phyloP scores from a whole-genome alignment of 164 flowering plant genomes.

The Aristolochia fimbriata region DNA sequence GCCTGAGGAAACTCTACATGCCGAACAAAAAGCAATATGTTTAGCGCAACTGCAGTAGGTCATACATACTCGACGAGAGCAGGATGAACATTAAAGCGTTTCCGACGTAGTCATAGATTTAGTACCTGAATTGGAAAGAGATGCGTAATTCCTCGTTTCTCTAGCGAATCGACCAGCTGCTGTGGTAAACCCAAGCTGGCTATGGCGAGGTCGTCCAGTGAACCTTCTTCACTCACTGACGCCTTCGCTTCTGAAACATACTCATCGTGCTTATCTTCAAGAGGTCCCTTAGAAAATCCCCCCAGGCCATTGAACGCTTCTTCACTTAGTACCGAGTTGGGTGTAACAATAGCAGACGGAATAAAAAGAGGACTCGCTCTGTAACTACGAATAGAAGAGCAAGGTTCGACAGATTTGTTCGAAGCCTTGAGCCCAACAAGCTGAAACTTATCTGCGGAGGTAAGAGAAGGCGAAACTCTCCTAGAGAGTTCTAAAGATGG shows the following conservation, averaged over 20 bases:
- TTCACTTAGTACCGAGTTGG: constrained; percentile 60
- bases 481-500: constrained; percentile 22
- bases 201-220: constrained; percentile 34
- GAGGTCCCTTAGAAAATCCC: constrained; percentile 13
- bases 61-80: too few relatives aligned
- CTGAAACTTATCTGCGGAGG: constrained; percentile 14
- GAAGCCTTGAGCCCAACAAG: constrained; percentile 7
- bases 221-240: not conserved
- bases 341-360: constrained; percentile 49
- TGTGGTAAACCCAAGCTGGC: constrained; percentile 38
- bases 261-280: constrained; percentile 11
- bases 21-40: too few relatives aligned
- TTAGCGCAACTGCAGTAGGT: too few relatives aligned
- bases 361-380: constrained; percentile 4
- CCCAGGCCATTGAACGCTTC: constrained; percentile 54
- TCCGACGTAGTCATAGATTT: too few relatives aligned
- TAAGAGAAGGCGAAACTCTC: constrained; percentile 4
- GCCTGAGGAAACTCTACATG: too few relatives aligned
- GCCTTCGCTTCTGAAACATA: constrained; percentile 8
- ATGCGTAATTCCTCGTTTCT: constrained; percentile 56
- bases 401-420: constrained; percentile 1
- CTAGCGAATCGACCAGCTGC: constrained; percentile 39
- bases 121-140: constrained; percentile 72
- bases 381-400: constrained; percentile 4
- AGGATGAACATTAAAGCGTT: not conserved